Base-by-base conservation (phyloP, 1,284 basidiomycete species). In the Sphagnurus paluster region DNA sequence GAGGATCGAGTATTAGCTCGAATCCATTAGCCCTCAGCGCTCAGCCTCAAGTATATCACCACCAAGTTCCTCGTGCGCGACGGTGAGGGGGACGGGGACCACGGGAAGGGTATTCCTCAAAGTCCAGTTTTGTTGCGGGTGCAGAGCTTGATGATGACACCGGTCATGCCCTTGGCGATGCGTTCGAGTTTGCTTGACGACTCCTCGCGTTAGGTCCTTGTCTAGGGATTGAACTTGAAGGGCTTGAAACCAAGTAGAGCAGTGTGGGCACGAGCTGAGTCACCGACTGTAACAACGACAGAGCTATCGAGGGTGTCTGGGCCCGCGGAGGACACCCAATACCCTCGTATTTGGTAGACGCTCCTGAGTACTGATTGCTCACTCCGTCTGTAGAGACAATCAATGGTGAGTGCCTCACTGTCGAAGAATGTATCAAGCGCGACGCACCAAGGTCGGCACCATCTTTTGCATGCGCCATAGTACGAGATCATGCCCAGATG, bases 211-310 rank as follows among this genome's bases (percentile, higher is more conserved):
- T 98, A 98, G 46, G 96, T 98, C 65, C 97, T 95, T 76, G 98
- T 94, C 52, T 94, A 98, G 66, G 95, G 93, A 82, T 98, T 98
- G 81, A 95, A 95, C 80, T 98, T 96, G 84, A 98, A 98, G 16
- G 96, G 94, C 79, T 96, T 98, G 83, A 99, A 99, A 74, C 98
- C 93, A 64, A 98, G 78, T 46, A 98, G 84, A 68, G 91, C 93
- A 76, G 98, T 97, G 57, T 93, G 94, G 51, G 95, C 93, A 54
- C 80, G 79, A 34, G 69, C 39, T 5, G 82, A 61, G 66, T 93
- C 88, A 46, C 85, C 83, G 48, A 96, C 76, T 46, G 93, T 87
- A 50, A 78, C 74, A 45, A 95, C 88, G 56, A 97, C 90, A 58
- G 90, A 93, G 26, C 78, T 70, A 69, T 98, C 95, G 60, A 98